Evolutionary conservation across 2,329 filamentous ascomycete species (phyloP), one percentile per base, ranked within the genome.

Genomic region (Didymella sp.): DNA sequence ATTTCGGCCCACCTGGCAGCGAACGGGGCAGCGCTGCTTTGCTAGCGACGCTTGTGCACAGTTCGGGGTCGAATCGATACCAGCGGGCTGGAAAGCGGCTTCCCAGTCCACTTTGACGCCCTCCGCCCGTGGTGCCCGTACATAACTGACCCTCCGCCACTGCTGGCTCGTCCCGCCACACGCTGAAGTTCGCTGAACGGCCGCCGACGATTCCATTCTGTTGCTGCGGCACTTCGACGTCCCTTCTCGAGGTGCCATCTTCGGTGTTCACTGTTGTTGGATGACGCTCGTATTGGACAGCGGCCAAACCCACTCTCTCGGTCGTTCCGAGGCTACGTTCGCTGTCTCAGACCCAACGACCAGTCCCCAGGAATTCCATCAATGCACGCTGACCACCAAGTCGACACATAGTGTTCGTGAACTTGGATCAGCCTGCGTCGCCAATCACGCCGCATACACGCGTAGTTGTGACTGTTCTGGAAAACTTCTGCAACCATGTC

Each of bases 321-420:
- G 67, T 64, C 63, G 58, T 63, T 59, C 70, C 68, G 64, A 53
- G 31, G 57, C 61, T 66, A 60, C 65, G 60, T 63, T 56, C 35
- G 56, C 60, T 66, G 69, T 70, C 66, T 65, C 68, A 68, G 64
- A 60, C 56, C 66, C 68, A 67, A 63, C 62, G 60, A 58, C 68
- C 63, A 63, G 41, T 60, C 54, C 63, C 63, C 56, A 64, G 61
- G 59, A 60, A 46, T 46, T 19, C 28, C 38, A 45, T 55, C 46
- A 28, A 51, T 55, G 51, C 51, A 54, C 31, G 51, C 51, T 59
- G 46, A 51, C 51, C 46, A 50, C 56, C 51, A 38, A 58, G 53
- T 58, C 63, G 58, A 60, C 52, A 61, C 61, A 54, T 56, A 58
- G 66, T 65, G 64, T 71, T 62, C 64, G 66, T 68, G 64, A 66